phyloP scores from a whole-genome alignment of 2,329 filamentous ascomycete species.

The Ceratocystis smalleyi region DNA sequence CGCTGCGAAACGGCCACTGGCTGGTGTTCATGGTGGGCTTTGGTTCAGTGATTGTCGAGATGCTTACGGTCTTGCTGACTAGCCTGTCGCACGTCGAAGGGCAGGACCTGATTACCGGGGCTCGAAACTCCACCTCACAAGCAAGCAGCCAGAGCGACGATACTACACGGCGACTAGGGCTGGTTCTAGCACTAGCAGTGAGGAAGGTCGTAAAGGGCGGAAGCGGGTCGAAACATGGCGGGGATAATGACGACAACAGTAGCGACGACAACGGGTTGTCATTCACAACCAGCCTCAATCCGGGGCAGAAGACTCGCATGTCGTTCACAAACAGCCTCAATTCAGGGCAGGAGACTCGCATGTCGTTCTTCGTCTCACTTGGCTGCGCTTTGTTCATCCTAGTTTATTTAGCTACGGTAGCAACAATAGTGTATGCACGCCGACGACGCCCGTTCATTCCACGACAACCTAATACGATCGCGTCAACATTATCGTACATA shows the following conservation, averaged over 20 bases:
- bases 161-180: neutral
- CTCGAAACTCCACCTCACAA: conserved; percentile 25
- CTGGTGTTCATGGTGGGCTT: conserved; percentile 54
- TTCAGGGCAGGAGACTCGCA: conserved; percentile 42
- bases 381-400: conserved; percentile 47
- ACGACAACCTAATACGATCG: conserved; percentile 63
- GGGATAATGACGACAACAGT: neutral
- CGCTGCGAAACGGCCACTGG: conserved; percentile 47
- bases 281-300: no score
- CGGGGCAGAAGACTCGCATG: conserved; percentile 42
- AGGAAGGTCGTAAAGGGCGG: no score
- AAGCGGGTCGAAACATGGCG: neutral
- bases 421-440: conserved; percentile 42
- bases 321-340: conserved; percentile 47
- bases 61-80: conserved; percentile 53
- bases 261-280: conserved; percentile 17
- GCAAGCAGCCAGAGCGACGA: no score
- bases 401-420: conserved; percentile 46
- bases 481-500: conserved; percentile 59
- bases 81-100: conserved; percentile 51
- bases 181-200: neutral
- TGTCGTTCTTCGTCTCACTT: conserved; percentile 53
- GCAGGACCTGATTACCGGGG: conserved; percentile 28
- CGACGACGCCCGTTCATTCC: conserved; percentile 58
- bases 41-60: conserved; percentile 56